phyloP scores from a whole-genome alignment of 2,329 filamentous ascomycete species.

The Fusarium nurragi region DNA sequence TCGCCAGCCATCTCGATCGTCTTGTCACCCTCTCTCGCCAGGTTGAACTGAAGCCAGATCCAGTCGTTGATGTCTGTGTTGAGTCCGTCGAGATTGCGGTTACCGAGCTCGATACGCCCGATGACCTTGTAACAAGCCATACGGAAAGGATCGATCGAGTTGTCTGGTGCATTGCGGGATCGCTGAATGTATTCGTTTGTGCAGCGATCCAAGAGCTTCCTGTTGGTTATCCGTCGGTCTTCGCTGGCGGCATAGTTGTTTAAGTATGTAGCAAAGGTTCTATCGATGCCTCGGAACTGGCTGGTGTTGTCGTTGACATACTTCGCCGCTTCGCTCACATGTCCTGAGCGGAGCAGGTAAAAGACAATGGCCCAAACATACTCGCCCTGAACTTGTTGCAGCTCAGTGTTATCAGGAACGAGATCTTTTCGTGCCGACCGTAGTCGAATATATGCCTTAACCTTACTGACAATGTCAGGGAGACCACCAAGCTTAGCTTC shows the following conservation, averaged over 20 bases:
- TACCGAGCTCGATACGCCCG: slow-evolving; percentile 76
- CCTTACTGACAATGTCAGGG: slow-evolving; percentile 87
- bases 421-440: slow-evolving; percentile 83
- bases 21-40: slow-evolving; percentile 72
- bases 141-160: slow-evolving; percentile 91
- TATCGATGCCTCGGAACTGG: slow-evolving; percentile 89
- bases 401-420: slow-evolving; percentile 79
- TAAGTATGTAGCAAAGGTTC: slow-evolving; percentile 89
- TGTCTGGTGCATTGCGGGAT: slow-evolving; percentile 82
- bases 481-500: slow-evolving; percentile 91
- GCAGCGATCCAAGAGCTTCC: slow-evolving; percentile 85
- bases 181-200: slow-evolving; percentile 90
- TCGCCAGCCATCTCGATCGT: slow-evolving; percentile 72
- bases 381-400: slow-evolving; percentile 83
- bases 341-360: slow-evolving; percentile 86
- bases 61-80: slow-evolving; percentile 74
- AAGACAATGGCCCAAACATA: slow-evolving; percentile 95
- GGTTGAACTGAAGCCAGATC: slow-evolving; percentile 77
- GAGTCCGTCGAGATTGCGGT: slow-evolving; percentile 70
- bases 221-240: slow-evolving; percentile 76
- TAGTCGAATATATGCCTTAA: slow-evolving; percentile 90
- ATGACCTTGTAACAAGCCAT: slow-evolving; percentile 99
- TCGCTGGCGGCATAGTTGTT: slow-evolving; percentile 80
- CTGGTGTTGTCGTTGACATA: slow-evolving; percentile 84
- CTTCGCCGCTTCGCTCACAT: slow-evolving; percentile 82